Evolutionary conservation across 331 rosid species (phyloP).

Genomic region (Malus hybrid): DNA sequence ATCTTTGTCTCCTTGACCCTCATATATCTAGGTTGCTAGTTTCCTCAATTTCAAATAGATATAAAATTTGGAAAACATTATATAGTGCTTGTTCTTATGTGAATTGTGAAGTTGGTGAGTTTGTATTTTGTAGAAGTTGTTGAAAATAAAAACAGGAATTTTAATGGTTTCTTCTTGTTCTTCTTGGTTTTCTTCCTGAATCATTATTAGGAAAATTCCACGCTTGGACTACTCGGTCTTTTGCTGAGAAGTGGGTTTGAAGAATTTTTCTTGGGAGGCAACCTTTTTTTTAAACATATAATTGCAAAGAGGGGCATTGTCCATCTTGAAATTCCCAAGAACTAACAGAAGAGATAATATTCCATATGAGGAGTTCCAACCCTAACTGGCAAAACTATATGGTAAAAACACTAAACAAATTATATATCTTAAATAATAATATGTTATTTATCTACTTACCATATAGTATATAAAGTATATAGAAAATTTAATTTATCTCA

Average conservation of each 20-base stretch:
- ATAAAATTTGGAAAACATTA: background rate
- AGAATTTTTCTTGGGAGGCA: conserved; percentile 4
- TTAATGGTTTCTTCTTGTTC: conserved; percentile 2
- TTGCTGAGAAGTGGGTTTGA: conserved; percentile 5
- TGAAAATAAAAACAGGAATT: background rate
- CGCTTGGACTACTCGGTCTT: conserved; percentile 17
- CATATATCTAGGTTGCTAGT: background rate
- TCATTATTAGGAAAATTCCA: conserved; percentile 26
- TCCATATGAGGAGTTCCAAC: background rate
- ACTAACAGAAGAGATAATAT: conserved; percentile 5
- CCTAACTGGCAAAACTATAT: background rate
- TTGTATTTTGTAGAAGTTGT: too few relatives aligned
- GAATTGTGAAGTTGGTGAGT: conserved; percentile 4
- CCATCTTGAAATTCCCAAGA: conserved; percentile 14
- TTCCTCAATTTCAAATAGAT: background rate
- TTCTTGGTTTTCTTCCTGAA: conserved; percentile 2
- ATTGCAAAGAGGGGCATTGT: background rate
- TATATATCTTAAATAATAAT: background rate
- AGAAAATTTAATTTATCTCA: too few relatives aligned
- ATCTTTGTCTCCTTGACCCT: conserved; percentile 13
- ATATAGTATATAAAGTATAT: too few relatives aligned
- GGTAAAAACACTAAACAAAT: background rate
- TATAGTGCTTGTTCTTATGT: background rate
- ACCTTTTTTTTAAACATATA: background rate
- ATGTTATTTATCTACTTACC: background rate